Base-by-base conservation (phyloP, 129 eudicot species). In the Centaurea solstitialis region DNA sequence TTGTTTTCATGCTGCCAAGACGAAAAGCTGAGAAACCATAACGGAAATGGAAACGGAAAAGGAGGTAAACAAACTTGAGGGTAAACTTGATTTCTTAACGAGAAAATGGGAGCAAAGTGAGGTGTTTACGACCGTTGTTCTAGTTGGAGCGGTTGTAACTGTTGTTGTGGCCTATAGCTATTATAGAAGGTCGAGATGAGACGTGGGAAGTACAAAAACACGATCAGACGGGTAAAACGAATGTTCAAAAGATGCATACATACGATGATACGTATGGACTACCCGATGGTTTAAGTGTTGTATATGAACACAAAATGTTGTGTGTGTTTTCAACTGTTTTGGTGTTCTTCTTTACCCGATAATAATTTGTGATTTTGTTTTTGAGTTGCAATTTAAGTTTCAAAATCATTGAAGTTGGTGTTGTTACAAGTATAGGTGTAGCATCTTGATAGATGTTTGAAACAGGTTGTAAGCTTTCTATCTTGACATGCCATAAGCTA, bases 1-100 rank as follows among this genome's bases (percentile, higher is more conserved):
- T 77, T 95, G 99, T 81, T 91, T 75, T 89, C 96, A 13, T 95
- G 99, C 74, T 95, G 97, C 88, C 73, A 86, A 81, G 94, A 89
- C 50, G 94, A 76, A 73, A 76, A 43, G 65, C 26, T 76, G n/a
- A 13, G 89, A 82, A 78, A 82, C 73, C 70, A 86, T 81, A 75
- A 79, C 75, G 20, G 79, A 38, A 75, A 79, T 72, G 24, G 79
- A 38, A 84, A 73, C 76, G 66, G 41, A 76, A 21, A 37, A 83
- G 72, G 87, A 90, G 73, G 82, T 28, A 62, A 64, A 88, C 70
- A 61, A 73, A 13, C 73, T 12, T 28, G 2, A 24, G 17, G 22
- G 87, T 74, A 73, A 72, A 72, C 69, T 82, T 76, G 45, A 79
- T 22, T 20, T 73, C 77, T 88, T 87, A 41, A 68, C 65, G 24